These are phyloP conservation scores for Penicillium sp. DNA, from an alignment of 2,329 filamentous ascomycete species.

Conservation along the genomic window DNA sequence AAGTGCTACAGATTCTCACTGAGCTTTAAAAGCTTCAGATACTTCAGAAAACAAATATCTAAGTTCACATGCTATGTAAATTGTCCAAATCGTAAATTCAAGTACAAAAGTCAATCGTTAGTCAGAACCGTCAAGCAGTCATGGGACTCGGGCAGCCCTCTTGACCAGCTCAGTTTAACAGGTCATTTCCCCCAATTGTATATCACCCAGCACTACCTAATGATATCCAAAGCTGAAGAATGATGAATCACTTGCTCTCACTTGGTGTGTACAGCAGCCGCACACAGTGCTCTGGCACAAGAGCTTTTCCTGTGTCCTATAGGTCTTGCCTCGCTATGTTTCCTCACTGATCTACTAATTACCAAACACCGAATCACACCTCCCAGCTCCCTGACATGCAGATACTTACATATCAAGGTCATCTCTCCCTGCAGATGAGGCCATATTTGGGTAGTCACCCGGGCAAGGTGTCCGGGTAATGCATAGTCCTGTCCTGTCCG, in stretches of 20 bases:
- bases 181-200: neutral
- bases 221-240: too few relatives aligned
- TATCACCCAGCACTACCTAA: neutral
- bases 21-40: too few relatives aligned
- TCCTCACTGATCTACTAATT: neutral
- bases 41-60: too few relatives aligned
- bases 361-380: neutral
- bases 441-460: conserved; percentile 19
- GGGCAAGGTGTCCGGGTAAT: conserved; percentile 4
- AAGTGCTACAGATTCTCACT: too few relatives aligned
- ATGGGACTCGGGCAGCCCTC: conserved; percentile 2
- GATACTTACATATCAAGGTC: conserved; percentile 6
- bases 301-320: neutral
- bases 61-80: too few relatives aligned
- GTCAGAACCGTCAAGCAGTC: neutral
- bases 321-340: neutral
- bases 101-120: neutral
- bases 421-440: conserved; percentile 16
- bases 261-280: neutral
- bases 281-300: neutral
- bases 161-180: neutral
- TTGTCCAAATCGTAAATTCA: neutral
- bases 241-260: neutral
- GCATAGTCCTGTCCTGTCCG: neutral
- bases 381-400: neutral